Conservation (phyloP, 1,139 yeast species). For the Saccharomyces hybrid region DNA sequence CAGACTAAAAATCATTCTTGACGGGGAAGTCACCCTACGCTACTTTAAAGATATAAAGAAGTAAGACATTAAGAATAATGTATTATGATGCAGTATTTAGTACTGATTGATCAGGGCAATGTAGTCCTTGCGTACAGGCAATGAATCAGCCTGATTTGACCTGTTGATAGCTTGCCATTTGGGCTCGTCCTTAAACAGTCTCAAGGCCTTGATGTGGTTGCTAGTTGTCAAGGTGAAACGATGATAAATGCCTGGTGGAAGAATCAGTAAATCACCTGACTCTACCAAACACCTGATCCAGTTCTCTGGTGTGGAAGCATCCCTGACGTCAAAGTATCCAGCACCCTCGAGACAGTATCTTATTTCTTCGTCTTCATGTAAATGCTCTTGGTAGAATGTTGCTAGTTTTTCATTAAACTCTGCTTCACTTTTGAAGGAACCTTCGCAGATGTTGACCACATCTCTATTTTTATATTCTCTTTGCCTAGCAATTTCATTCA, state of each 20-base stretch:
- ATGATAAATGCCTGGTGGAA: slow-evolving; percentile 92
- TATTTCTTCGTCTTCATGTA: slow-evolving; percentile 96
- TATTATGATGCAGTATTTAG: neutral
- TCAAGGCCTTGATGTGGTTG: slow-evolving; percentile 64
- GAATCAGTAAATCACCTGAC: slow-evolving; percentile 59
- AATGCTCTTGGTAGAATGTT: slow-evolving; percentile 74
- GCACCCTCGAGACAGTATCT: slow-evolving; percentile 83
- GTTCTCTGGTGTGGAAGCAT: slow-evolving; percentile 43
- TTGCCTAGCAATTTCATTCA: slow-evolving; percentile 57
- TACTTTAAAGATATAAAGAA: neutral
- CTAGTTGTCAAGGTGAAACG: slow-evolving; percentile 67
- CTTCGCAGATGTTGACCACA: slow-evolving; percentile 51
- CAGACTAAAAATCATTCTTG: neutral
- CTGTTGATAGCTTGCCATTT: slow-evolving; percentile 90
- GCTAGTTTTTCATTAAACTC: slow-evolving; percentile 59
- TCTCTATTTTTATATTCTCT: slow-evolving; percentile 80
- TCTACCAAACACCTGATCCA: slow-evolving; percentile 74
- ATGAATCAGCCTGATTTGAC: slow-evolving; percentile 40
- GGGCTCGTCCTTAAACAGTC: slow-evolving; percentile 90
- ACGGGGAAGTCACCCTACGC: neutral
- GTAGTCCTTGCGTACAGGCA: slow-evolving; percentile 39
- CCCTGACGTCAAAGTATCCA: slow-evolving; percentile 87
- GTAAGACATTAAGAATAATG: neutral
- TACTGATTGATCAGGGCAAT: slow-evolving; percentile 2
- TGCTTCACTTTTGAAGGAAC: slow-evolving; percentile 51